These are phyloP conservation scores for Apiospora aurea DNA, from an alignment of 2,329 filamentous ascomycete genomes.

Conservation along the genomic window DNA sequence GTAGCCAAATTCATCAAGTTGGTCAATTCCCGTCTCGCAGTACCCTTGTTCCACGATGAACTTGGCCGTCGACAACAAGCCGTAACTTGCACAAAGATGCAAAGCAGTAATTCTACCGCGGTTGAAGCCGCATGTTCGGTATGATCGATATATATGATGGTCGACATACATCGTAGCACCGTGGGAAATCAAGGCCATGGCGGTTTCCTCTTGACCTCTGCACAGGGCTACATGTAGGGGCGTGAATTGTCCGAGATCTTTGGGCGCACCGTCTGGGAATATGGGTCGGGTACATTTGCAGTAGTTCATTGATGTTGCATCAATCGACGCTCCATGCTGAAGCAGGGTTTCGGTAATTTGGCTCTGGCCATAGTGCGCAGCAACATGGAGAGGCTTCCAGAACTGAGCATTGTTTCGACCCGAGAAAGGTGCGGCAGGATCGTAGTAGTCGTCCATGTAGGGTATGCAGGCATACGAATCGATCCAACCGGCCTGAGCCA, in stretches of 20 bases:
- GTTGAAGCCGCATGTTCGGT: not conserved
- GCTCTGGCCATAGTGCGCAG: not conserved
- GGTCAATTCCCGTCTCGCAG: not conserved
- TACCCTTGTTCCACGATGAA: not conserved
- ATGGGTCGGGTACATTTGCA: not conserved
- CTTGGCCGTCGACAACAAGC: not conserved
- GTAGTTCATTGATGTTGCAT: not conserved
- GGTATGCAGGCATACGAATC: not conserved
- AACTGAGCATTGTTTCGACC: not conserved
- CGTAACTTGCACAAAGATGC: not conserved
- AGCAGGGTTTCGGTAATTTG: not conserved
- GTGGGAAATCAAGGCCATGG: not conserved
- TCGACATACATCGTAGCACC: not conserved
- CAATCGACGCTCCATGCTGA: not conserved
- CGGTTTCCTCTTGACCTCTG: not conserved
- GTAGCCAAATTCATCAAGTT: not conserved
- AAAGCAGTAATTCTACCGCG: not conserved
- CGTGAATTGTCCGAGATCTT: not conserved
- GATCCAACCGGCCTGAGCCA: not conserved
- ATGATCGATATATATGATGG: not conserved
- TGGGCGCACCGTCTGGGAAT: not conserved
- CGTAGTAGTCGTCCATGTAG: not conserved
- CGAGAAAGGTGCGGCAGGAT: not conserved
- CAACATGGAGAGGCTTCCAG: not conserved
- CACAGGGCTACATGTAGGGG: not conserved